These are phyloP conservation scores for Geotrichum macrosporum DNA, from an alignment of 1,139 yeast species.

Conservation along the genomic window DNA sequence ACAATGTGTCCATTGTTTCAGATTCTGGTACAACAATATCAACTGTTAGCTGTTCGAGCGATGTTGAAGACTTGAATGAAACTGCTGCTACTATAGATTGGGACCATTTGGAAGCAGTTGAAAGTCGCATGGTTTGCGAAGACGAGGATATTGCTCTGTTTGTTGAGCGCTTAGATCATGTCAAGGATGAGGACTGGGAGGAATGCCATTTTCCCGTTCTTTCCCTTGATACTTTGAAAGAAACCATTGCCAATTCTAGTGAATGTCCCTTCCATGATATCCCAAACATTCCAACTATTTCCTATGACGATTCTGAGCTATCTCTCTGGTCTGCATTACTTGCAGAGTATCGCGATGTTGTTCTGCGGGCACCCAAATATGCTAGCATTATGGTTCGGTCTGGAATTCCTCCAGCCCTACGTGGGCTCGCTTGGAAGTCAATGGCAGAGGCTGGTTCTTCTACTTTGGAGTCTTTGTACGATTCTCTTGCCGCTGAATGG, in stretches of 20 bases:
- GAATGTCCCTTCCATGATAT: conserved; percentile 28
- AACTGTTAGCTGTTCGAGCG: conserved; percentile 5
- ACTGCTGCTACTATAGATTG: conserved; percentile 14
- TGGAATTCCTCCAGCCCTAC: conserved; percentile 41
- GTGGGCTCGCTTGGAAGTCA: conserved; percentile 40
- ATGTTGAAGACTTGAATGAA: too few species aligned
- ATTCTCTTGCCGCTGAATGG: conserved; percentile 42
- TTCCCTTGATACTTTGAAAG: conserved; percentile 9
- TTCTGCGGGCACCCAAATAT: conserved; percentile 35
- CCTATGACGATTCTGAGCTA: conserved; percentile 33
- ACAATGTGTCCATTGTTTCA: conserved; percentile 14
- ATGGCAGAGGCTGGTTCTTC: conserved; percentile 37
- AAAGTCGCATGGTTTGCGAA: conserved; percentile 16
- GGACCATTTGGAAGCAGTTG: conserved; percentile 16
- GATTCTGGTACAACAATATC: conserved; percentile 7
- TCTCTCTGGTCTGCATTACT: conserved; percentile 39
- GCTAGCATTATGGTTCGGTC: conserved; percentile 35
- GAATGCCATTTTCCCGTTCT: conserved; percentile 11
- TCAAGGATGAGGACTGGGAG: conserved; percentile 19
- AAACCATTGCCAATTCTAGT: conserved; percentile 13
- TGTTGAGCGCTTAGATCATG: conserved; percentile 16
- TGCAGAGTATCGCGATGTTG: conserved; percentile 36
- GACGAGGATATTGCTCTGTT: conserved; percentile 16
- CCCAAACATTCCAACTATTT: conserved; percentile 26
- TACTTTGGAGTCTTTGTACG: conserved; percentile 40